Conservation (phyloP, 2,329 filamentous ascomycete species). For the Xylariaceae sp. region DNA sequence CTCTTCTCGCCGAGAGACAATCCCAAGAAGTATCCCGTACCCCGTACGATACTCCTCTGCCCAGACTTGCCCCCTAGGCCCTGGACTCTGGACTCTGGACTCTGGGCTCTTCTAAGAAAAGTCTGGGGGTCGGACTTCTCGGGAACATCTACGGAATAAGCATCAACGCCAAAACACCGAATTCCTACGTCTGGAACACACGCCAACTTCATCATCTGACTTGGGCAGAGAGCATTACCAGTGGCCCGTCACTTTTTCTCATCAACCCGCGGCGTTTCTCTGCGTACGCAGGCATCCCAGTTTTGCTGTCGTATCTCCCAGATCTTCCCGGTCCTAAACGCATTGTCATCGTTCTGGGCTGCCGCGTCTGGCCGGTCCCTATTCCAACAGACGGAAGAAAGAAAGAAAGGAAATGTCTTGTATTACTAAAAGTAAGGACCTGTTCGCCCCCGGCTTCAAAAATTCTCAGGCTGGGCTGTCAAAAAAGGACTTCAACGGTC, state of each 20-base stretch:
- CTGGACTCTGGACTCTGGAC: neutral
- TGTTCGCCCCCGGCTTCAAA: conserved; percentile 9
- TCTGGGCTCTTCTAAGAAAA: neutral
- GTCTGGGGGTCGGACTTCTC: conserved; percentile 10
- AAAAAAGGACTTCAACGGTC: conserved; percentile 12
- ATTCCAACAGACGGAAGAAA: conserved; percentile 5
- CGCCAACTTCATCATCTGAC: conserved; percentile 15
- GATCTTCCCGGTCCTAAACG: neutral
- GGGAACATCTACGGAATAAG: neutral
- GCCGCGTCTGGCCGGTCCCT: conserved; percentile 19
- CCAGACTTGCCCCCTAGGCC: neutral
- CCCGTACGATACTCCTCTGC: neutral
- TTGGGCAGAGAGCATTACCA: conserved; percentile 4
- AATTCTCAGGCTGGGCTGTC: too few species aligned
- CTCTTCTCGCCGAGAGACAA: too few species aligned
- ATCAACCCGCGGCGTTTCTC: neutral
- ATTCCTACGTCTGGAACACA: conserved; percentile 8
- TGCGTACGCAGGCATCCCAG: conserved; percentile 12
- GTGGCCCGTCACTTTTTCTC: neutral
- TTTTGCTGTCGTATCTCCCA: conserved; percentile 16
- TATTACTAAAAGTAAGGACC: conserved; percentile 12
- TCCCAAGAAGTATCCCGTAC: neutral
- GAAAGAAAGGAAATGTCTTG: conserved; percentile 5
- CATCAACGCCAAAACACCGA: conserved; percentile 2
- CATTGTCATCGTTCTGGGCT: conserved; percentile 16